Percentiles rank a stretch among this genome's conserved stretches.
Conservation (phyloP, 352 stramenopile species). For the Globisporangium uncinulatum region DNA sequence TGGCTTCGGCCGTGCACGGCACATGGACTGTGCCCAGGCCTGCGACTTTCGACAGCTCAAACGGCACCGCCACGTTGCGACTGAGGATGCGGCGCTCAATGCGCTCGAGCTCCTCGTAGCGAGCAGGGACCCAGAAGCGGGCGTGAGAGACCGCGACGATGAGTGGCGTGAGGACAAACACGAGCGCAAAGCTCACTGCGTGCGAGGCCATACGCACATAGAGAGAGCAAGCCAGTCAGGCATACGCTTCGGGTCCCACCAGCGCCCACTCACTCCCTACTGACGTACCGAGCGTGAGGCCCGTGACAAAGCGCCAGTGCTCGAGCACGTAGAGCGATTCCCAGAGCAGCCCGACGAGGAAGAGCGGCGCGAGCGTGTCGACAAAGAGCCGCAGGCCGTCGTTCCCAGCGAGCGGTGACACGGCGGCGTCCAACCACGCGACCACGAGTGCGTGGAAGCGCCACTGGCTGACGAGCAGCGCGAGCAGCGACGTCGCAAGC, state of each 20-base stretch:
- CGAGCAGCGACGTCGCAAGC: constrained; percentile 16
- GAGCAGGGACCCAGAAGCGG: constrained; percentile 42
- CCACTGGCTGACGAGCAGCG: constrained; percentile 38
- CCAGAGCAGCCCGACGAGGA: constrained; percentile 24
- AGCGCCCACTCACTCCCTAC: no score
- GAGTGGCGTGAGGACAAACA: constrained; percentile 28
- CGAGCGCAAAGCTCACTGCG: constrained; percentile 20
- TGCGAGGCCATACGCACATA: not conserved
- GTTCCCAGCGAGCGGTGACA: constrained; percentile 11
- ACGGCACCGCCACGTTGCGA: constrained; percentile 33
- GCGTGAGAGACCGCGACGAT: constrained; percentile 29
- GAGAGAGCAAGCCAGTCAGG: not conserved
- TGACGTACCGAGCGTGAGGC: constrained; percentile 27
- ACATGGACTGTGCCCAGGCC: constrained; percentile 58
- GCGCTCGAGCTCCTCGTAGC: constrained; percentile 37
- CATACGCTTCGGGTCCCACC: no score
- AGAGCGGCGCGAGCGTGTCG: constrained; percentile 18
- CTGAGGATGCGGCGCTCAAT: constrained; percentile 42
- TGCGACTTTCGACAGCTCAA: constrained; percentile 44
- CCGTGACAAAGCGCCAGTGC: constrained; percentile 24
- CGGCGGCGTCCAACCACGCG: constrained; percentile 22
- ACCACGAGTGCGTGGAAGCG: constrained; percentile 37
- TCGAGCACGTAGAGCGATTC: constrained; percentile 21
- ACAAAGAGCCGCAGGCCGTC: constrained; percentile 21
- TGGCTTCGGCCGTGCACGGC: constrained; percentile 28